Conservation (phyloP, 495 filamentous ascomycete genomes). For the Trichocladium antarcticum region DNA sequence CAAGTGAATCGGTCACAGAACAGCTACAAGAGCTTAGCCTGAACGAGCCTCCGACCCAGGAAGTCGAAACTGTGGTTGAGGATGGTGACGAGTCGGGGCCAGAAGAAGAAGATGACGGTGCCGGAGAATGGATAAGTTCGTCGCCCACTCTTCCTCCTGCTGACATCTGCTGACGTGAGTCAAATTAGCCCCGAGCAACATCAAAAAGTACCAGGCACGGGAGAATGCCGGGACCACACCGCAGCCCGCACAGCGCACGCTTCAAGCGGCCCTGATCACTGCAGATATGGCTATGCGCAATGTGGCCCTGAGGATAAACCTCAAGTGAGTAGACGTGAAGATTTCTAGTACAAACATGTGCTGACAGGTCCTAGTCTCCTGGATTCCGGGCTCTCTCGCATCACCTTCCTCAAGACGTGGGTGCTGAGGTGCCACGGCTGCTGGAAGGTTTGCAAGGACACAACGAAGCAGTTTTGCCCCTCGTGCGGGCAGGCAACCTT, state of each 20-base stretch:
- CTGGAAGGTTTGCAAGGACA: constrained; percentile 75
- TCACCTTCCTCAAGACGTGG: constrained; percentile 72
- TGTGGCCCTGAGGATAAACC: constrained; percentile 83
- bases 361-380: constrained; percentile 44
- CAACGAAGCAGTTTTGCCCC: constrained; percentile 85
- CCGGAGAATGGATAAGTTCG: constrained; percentile 60
- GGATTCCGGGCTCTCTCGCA: constrained; percentile 60
- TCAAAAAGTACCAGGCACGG: constrained; percentile 68
- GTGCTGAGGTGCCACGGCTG: constrained; percentile 91
- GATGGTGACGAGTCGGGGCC: constrained; percentile 50
- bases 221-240: constrained; percentile 41
- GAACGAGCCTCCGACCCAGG: neutral
- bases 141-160: neutral
- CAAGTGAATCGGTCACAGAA: constrained; percentile 37
- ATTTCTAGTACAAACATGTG: neutral
- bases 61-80: constrained; percentile 50
- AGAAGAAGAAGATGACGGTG: constrained; percentile 22
- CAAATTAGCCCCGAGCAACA: constrained; percentile 57
- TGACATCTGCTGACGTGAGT: neutral
- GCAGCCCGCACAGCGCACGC: constrained; percentile 46
- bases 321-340: constrained; percentile 41
- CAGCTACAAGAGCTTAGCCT: constrained; percentile 12
- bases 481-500: constrained; percentile 81
- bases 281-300: constrained; percentile 97
- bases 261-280: constrained; percentile 79